phyloP scores from a whole-genome alignment of 2,329 filamentous ascomycete species.

The Aureobasidium pullulans region DNA sequence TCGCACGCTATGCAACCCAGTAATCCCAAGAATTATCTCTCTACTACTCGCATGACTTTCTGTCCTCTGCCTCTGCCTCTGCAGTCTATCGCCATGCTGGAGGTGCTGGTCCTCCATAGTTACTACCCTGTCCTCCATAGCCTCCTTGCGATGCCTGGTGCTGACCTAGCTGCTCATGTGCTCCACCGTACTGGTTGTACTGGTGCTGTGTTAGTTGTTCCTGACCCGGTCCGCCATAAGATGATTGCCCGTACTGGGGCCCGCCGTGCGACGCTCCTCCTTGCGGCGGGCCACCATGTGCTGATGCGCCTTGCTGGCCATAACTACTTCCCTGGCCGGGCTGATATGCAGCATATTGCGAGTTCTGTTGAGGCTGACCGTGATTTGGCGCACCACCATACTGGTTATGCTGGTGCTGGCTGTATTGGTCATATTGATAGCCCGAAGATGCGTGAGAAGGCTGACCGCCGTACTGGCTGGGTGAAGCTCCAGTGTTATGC shows the following conservation, averaged over 20 bases:
- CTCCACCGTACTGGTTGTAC: constrained; percentile 12
- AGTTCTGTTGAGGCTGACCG: constrained; percentile 18
- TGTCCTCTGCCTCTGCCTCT: no score
- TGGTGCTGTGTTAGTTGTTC: constrained; percentile 11
- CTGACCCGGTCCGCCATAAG: constrained; percentile 1
- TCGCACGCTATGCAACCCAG: constrained; percentile 1
- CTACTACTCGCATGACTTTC: background rate
- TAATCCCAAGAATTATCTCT: background rate
- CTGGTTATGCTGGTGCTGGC: constrained; percentile 17
- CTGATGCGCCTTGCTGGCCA: constrained; percentile 11
- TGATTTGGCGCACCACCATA: constrained; percentile 17
- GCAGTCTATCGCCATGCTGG: constrained; percentile 23
- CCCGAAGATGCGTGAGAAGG: constrained; percentile 14
- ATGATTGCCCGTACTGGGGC: background rate
- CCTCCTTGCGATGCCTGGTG: constrained; percentile 8
- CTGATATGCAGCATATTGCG: constrained; percentile 18
- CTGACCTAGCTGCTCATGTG: constrained; percentile 1
- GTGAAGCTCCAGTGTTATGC: constrained; percentile 18
- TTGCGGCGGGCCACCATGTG: constrained; percentile 10
- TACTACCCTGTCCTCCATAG: constrained; percentile 14
- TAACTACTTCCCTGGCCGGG: constrained; percentile 18
- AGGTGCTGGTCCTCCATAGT: constrained; percentile 19
- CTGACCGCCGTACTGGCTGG: constrained; percentile 21
- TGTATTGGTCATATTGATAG: constrained; percentile 14
- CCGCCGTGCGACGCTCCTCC: background rate